These are phyloP conservation scores for Fonticula alba DNA, from an alignment of 78 protist species.

Conservation along the genomic window DNA sequence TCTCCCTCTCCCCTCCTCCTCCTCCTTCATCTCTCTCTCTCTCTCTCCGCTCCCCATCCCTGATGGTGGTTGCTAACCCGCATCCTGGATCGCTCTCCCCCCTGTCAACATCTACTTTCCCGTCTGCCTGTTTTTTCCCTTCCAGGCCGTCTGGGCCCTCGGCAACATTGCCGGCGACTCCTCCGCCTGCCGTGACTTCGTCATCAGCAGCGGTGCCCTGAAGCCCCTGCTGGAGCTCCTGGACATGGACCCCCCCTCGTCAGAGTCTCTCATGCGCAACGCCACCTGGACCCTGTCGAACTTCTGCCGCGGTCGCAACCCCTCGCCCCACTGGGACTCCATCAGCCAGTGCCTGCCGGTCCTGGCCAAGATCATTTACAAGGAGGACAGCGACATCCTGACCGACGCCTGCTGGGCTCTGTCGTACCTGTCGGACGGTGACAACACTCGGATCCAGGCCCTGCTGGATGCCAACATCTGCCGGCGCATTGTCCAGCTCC, in stretches of 20 bases:
- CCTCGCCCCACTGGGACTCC: conserved; percentile 25
- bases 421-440: conserved; percentile 83
- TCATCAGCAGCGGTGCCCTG: conserved; percentile 36
- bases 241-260: background rate
- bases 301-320: conserved; percentile 91
- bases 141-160: conserved; percentile 83
- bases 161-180: conserved; percentile 97
- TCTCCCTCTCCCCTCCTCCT: too few relatives aligned
- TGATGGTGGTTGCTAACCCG: too few relatives aligned
- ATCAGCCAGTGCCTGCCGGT: conserved; percentile 15
- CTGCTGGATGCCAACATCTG: conserved; percentile 57
- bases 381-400: conserved; percentile 64
- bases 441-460: conserved; percentile 55
- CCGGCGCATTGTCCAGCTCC: conserved; percentile 62
- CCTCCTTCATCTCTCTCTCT: too few relatives aligned
- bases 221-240: conserved; percentile 38
- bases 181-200: conserved; percentile 60
- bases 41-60: too few relatives aligned
- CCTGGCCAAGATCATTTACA: conserved; percentile 42
- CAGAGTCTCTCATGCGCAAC: conserved; percentile 56
- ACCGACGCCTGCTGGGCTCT: conserved; percentile 94
- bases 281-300: conserved; percentile 93
- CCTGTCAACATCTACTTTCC: too few relatives aligned
- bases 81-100: too few relatives aligned
- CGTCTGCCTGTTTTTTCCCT: too few relatives aligned